Percentiles rank a stretch among this genome's conserved stretches.
phyloP scores from a whole-genome alignment of 306 rosid species.

The Alnus glutinosa region DNA sequence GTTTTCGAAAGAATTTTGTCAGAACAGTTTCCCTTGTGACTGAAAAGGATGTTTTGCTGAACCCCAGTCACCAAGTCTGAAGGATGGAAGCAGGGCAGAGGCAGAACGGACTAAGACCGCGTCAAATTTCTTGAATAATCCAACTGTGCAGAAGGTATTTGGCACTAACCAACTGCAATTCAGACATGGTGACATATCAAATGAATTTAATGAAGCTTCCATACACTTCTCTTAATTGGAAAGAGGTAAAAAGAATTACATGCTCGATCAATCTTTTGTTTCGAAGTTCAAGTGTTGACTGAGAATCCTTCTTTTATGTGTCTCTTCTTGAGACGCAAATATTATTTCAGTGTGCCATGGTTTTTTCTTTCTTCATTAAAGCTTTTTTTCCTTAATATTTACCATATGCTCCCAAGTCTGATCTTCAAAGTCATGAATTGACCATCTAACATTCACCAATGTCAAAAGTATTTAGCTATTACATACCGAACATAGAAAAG shows the following conservation, averaged over 20 bases:
- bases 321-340: background rate
- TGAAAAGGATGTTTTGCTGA: background rate
- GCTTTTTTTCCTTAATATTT: background rate
- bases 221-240: background rate
- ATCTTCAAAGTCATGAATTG: background rate
- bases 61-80: background rate
- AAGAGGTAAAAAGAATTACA: background rate
- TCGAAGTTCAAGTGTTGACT: background rate
- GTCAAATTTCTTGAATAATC: background rate
- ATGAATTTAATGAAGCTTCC: background rate
- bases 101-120: background rate
- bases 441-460: background rate
- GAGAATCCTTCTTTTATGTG: background rate
- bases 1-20: background rate
- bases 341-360: background rate
- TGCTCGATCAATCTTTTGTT: background rate
- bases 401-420: constrained; percentile 1
- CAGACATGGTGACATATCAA: background rate
- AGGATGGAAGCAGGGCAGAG: background rate
- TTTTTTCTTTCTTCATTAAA: background rate
- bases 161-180: background rate
- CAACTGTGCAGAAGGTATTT: background rate
- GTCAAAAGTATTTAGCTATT: background rate
- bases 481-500: background rate
- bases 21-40: background rate